Base-by-base conservation (phyloP, 140 eudicot genomes). In the Cichorium intybus region DNA sequence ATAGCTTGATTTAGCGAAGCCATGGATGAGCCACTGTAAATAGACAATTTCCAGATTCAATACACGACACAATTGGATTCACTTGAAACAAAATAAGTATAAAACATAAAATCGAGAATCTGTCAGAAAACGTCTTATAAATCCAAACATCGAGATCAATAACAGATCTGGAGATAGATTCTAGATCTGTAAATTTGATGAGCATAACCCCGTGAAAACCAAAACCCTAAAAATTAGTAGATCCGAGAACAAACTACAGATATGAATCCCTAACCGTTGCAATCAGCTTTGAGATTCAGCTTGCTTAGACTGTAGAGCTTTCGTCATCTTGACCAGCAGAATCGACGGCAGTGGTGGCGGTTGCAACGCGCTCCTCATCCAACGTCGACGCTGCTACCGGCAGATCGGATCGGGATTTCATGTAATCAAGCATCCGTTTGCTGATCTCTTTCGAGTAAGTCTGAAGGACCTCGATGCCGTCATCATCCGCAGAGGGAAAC, bases 371-470 rank as follows among this genome's bases (percentile, higher is more conserved):
- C 29, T 39, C 56, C 39, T 46, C 56, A 15, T 28, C 80, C 51
- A 70, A 14, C 1, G n/a, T 70, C 2, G 66, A 28, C 4, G 64
- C 8, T 10, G 65, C 6, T 55, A 10, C 54, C 24, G 60, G 15
- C 2, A 35, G 10, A 3, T 24, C 85, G 66, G 97, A 80, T 87
- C 90, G 87, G 27, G 89, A 77, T 74, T 92, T 92, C 3, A 85
- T 85, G 14, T 69, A 51, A 0, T 79, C 91, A 21, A 92, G 82
- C 95, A 92, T 83, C 12, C 92, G 57, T 74, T 75, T 79, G 54
- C 96, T 87, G 72, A 87, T 92, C 77, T 87, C 95, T 60, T 83
- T 88, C 4, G 96, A 85, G 62, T 91, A 91, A 21, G 60, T 58
- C 34, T 91, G 96, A 14, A 91, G 70, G 54, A 85, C 77, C 83